Conservation (phyloP, 129 eudicot genomes). For the Pulicaria dysenterica region DNA sequence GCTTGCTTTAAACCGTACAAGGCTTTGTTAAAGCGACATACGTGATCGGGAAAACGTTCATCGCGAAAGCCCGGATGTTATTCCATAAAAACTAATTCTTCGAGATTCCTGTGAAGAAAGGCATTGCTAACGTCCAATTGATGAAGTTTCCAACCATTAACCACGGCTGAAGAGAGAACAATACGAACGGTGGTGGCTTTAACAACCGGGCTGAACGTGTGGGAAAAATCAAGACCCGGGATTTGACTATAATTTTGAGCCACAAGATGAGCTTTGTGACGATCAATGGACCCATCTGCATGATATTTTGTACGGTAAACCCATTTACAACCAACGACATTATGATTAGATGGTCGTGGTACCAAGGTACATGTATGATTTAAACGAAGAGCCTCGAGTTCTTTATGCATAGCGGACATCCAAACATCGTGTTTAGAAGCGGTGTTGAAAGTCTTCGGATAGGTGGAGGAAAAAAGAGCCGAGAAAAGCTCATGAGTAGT, state of each 20-base stretch:
- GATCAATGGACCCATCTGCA: background rate
- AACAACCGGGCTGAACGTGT: no score
- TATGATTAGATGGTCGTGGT: background rate
- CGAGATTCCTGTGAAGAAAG: no score
- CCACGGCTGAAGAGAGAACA: background rate
- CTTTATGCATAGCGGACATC: background rate
- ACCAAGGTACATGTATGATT: background rate
- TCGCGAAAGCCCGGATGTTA: no score
- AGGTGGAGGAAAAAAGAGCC: background rate
- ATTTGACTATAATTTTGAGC: no score
- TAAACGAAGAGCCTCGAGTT: background rate
- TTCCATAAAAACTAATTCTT: no score
- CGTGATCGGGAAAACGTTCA: no score
- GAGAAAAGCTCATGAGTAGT: background rate
- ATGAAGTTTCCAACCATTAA: background rate
- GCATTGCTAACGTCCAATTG: background rate
- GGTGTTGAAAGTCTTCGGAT: background rate
- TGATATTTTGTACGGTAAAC: background rate
- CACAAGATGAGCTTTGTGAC: no score
- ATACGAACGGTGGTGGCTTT: no score
- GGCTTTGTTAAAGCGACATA: no score
- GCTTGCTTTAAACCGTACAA: no score
- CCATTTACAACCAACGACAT: background rate
- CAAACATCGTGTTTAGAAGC: background rate
- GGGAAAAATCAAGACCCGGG: no score